Percentiles rank a stretch among this genome's conserved stretches.
Evolutionary conservation across 1,284 basidiomycete genomes (phyloP).

Genomic region (Ganoderma resinaceum): DNA sequence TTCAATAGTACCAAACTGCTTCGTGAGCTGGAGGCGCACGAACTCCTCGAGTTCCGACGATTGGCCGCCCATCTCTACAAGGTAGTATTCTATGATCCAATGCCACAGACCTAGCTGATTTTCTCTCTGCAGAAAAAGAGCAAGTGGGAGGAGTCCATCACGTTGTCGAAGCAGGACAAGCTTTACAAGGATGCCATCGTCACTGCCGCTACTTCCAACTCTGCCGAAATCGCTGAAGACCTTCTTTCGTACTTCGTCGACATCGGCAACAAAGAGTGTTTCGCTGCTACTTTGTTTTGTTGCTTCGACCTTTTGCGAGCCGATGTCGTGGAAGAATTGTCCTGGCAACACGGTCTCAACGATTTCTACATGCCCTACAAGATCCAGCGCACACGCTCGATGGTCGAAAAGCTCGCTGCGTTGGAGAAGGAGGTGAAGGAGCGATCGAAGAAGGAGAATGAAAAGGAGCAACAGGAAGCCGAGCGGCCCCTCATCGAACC

Average conservation of each 20-base stretch:
- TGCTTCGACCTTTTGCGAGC: slow-evolving; percentile 94
- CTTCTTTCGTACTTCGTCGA: slow-evolving; percentile 94
- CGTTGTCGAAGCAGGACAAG: slow-evolving; percentile 94
- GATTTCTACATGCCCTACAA: slow-evolving; percentile 98
- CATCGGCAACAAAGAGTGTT: slow-evolving; percentile 98
- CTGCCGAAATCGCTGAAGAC: slow-evolving; percentile 91
- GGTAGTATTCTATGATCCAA: slow-evolving; percentile 48
- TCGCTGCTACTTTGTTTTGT: slow-evolving; percentile 88
- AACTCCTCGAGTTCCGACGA: slow-evolving; percentile 94
- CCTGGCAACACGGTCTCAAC: slow-evolving; percentile 94
- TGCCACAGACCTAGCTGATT: neutral
- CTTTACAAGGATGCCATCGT: slow-evolving; percentile 96
- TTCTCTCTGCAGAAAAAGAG: slow-evolving; percentile 77
- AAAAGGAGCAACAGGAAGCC: slow-evolving; percentile 87
- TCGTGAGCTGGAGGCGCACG: slow-evolving; percentile 87
- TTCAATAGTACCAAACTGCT: slow-evolving; percentile 95
- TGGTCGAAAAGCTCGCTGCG: slow-evolving; percentile 72
- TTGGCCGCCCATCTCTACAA: slow-evolving; percentile 97
- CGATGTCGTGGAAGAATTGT: slow-evolving; percentile 93
- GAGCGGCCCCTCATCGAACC: slow-evolving; percentile 87
- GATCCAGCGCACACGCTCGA: slow-evolving; percentile 84
- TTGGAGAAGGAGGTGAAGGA: slow-evolving; percentile 89
- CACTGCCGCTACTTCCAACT: slow-evolving; percentile 86
- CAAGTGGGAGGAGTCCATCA: slow-evolving; percentile 95
- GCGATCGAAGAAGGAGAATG: slow-evolving; percentile 79